Conservation (phyloP, 2,329 filamentous ascomycete genomes). For the Microdochium trichocladiopsis region DNA sequence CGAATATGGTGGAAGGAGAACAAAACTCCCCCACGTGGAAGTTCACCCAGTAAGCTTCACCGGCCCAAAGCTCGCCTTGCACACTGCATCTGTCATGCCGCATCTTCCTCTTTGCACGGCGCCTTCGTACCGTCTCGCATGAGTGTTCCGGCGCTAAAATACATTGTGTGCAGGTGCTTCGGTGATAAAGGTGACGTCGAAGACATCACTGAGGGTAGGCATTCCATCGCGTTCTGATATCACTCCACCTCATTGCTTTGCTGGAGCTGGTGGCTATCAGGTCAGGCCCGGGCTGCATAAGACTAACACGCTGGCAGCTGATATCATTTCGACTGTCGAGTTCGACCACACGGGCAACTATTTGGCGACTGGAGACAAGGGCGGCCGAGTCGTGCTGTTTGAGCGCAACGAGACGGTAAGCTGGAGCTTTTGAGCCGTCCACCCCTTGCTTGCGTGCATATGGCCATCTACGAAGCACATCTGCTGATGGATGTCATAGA, state of each 20-base stretch:
- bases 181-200: conserved; percentile 99
- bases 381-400: conserved; percentile 77
- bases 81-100: background rate
- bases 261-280: too few relatives aligned
- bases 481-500: conserved; percentile 44
- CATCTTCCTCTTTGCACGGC: background rate
- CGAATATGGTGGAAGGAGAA: conserved; percentile 94
- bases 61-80: background rate
- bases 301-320: conserved; percentile 44
- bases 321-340: conserved; percentile 88
- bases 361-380: conserved; percentile 84
- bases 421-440: conserved; percentile 8
- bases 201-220: conserved; percentile 89
- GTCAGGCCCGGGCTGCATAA: too few relatives aligned
- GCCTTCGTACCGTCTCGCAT: background rate
- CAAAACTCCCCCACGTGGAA: conserved; percentile 96
- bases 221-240: conserved; percentile 1
- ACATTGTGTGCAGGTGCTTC: conserved; percentile 66
- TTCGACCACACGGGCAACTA: conserved; percentile 90
- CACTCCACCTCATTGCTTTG: background rate
- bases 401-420: conserved; percentile 92
- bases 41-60: conserved; percentile 84
- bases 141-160: background rate
- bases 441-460: background rate
- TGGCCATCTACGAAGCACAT: background rate